Base-by-base conservation (phyloP, 2,329 filamentous ascomycete species). In the Pseudogymnoascus verrucosus region DNA sequence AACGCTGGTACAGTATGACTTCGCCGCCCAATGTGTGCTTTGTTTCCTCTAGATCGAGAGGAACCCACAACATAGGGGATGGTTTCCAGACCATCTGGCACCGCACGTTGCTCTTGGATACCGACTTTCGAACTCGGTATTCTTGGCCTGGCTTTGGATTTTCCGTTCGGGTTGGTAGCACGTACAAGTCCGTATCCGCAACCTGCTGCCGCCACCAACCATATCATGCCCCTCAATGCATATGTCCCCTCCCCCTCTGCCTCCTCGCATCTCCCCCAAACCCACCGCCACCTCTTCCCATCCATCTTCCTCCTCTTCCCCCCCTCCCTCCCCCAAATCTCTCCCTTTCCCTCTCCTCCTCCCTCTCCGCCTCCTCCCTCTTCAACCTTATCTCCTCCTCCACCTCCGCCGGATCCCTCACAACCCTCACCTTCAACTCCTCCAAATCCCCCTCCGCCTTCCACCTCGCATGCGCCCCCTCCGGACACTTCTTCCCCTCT, bases 381-480 rank as follows among this genome's bases (percentile, higher is more conserved):
- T 82, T 77, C 64, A 77, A 76, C 71, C 82, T 79, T 68, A 86
- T 84, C 73, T 88, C 82, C 70, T 86, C 84, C 62, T 85, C 83
- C 14, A 83, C 78, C 67, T 81, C 76, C 39, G 76, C 74, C 36
- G 74, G 78, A 66, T 87, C 85, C 62, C 77, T 77, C 73, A 86
- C 85, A 54, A 86, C 79, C 79, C 88, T 90, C 67, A 89, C 86
- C 31, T 84, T 84, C 6, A 89, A 91, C 78, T 88, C 89, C 74
- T 91, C 88, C 40, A 92, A 78, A 67, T 93, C 87, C 71, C 85
- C 84, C 23, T 87, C 85, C n/a, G 75, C 81, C 16, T 78, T 76
- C 87, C 91, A 98, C 65, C 87, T 84, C 2, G 93, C 87, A 75
- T 99, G 95, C 5, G 91, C 89, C 19, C 90, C 90, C 67, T 89